Conservation (phyloP, 371 early-diverging fungal species). For the Globomyces sp. region DNA sequence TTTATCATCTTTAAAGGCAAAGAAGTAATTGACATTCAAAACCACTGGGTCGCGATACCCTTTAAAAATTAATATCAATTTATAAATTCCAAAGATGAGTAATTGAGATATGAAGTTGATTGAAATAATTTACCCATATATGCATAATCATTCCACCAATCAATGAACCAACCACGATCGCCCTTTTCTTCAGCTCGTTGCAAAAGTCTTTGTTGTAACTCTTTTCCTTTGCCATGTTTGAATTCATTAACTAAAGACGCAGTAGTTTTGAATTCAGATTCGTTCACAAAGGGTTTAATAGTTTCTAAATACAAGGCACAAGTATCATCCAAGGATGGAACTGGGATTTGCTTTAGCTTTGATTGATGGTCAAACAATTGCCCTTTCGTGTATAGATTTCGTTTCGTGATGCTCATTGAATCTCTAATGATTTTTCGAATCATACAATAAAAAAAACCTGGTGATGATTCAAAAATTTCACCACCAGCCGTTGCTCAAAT, state of each 20-base stretch:
- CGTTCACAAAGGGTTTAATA: constrained; percentile 72
- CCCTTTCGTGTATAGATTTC: no score
- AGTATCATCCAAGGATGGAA: constrained; percentile 83
- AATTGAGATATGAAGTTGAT: constrained; percentile 58
- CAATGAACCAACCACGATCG: constrained; percentile 76
- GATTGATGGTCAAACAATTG: constrained; percentile 20
- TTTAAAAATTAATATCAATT: constrained; percentile 38
- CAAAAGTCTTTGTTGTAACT: constrained; percentile 78
- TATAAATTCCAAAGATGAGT: constrained; percentile 64
- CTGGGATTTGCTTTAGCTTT: constrained; percentile 40
- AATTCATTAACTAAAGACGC: constrained; percentile 74
- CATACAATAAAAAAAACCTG: no score
- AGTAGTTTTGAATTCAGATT: constrained; percentile 71
- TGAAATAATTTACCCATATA: constrained; percentile 62
- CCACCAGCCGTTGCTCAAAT: no score
- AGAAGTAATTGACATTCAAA: constrained; percentile 47
- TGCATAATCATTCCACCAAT: constrained; percentile 94
- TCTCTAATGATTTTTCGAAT: no score
- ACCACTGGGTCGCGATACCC: constrained; percentile 93
- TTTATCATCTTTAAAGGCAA: constrained; percentile 58
- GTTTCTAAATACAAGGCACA: constrained; percentile 72
- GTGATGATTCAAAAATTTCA: no score
- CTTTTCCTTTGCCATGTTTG: constrained; percentile 75
- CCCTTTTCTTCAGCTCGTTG: constrained; percentile 47
- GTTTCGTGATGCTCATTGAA: no score